Conservation (phyloP, 1,284 basidiomycete genomes). For the Puccinia coronata region DNA sequence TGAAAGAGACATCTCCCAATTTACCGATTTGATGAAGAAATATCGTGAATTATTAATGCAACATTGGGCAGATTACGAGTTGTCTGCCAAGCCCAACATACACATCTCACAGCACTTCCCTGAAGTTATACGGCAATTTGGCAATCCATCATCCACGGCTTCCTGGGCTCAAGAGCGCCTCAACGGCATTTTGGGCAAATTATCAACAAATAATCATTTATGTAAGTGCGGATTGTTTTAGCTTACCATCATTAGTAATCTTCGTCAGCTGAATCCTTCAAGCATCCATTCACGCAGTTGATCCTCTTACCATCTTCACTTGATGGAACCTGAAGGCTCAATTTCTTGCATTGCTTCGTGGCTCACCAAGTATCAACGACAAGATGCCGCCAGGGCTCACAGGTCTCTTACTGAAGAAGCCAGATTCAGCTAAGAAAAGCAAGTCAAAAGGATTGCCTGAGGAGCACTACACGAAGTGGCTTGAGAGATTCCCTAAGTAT, state of each 20-base stretch:
- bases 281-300: not conserved
- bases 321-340: constrained; percentile 17
- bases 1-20: not conserved
- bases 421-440: not conserved
- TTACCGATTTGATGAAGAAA: constrained; percentile 19
- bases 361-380: not conserved
- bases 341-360: not conserved
- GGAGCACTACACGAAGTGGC: constrained; percentile 7
- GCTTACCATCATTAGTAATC: not conserved
- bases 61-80: constrained; percentile 8
- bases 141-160: constrained; percentile 28
- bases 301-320: constrained; percentile 6
- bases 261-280: not conserved
- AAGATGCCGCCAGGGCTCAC: not conserved
- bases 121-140: constrained; percentile 22
- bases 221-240: not conserved
- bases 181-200: constrained; percentile 30
- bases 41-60: constrained; percentile 15
- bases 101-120: constrained; percentile 37
- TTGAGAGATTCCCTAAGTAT: not conserved
- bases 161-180: constrained; percentile 31
- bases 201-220: constrained; percentile 24
- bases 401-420: constrained; percentile 6
- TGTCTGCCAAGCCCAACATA: constrained; percentile 28
- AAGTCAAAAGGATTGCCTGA: not conserved